phyloP scores from a whole-genome alignment of 2,329 filamentous ascomycete species.

The Akanthomyces muscarius region DNA sequence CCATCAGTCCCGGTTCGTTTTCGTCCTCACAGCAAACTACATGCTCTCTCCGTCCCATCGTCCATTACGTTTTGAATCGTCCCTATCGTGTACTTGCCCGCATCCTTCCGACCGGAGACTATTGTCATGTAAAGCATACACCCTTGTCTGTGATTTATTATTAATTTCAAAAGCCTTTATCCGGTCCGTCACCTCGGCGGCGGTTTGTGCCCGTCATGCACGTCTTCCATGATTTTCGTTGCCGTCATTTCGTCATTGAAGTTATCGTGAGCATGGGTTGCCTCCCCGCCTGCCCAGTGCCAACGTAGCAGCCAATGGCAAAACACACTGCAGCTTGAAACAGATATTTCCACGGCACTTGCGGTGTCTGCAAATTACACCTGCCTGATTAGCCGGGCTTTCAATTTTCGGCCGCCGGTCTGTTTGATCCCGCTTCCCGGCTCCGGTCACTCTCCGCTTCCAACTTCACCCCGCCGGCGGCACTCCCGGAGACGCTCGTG shows the following conservation, averaged over 20 bases:
- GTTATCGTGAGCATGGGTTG: constrained; percentile 7
- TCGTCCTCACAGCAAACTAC: neutral
- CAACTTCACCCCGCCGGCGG: constrained; percentile 2
- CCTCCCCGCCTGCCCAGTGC: neutral
- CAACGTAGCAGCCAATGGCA: neutral
- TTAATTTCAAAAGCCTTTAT: neutral
- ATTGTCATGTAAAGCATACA: neutral
- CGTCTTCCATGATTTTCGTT: neutral
- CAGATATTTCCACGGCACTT: neutral
- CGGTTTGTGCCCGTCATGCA: neutral
- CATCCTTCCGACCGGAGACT: neutral
- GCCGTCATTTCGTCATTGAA: constrained; percentile 8
- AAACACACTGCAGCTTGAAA: neutral
- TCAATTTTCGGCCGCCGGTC: too few relatives aligned
- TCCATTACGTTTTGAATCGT: constrained; percentile 10
- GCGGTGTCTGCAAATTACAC: neutral
- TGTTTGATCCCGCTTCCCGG: neutral
- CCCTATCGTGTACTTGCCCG: neutral
- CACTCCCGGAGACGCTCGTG: neutral
- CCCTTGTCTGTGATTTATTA: neutral
- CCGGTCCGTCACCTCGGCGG: neutral
- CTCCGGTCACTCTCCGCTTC: constrained; percentile 14
- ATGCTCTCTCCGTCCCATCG: neutral
- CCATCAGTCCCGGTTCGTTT: constrained; percentile 3
- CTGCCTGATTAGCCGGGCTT: neutral